phyloP scores from a whole-genome alignment of 1,284 basidiomycete species.

The Pisolithus thermaeus region DNA sequence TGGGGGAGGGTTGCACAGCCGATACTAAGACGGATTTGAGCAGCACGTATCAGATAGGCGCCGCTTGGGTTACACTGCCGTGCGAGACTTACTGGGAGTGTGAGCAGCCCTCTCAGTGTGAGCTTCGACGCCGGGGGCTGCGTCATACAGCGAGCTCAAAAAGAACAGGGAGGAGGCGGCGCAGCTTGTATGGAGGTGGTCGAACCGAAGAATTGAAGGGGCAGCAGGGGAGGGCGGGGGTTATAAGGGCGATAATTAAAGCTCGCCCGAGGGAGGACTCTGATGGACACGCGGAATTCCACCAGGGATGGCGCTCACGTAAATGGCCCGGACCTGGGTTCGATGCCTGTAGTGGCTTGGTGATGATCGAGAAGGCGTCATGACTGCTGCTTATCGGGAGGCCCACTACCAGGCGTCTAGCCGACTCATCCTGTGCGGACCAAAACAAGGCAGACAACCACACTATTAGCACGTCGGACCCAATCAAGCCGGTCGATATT shows the following conservation, averaged over 20 bases:
- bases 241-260: background rate
- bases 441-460: too few relatives aligned
- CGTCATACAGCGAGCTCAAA: conserved; percentile 13
- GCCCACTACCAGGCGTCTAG: too few relatives aligned
- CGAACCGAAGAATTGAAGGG: background rate
- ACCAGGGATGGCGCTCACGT: background rate
- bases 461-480: too few relatives aligned
- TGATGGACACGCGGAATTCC: background rate
- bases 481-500: too few relatives aligned
- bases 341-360: too few relatives aligned
- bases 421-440: too few relatives aligned
- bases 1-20: conserved; percentile 64
- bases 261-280: background rate
- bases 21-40: conserved; percentile 33
- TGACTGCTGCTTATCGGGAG: too few relatives aligned
- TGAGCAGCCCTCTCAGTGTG: conserved; percentile 38
- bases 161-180: background rate
- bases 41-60: background rate
- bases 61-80: background rate
- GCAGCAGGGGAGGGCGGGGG: background rate
- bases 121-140: conserved; percentile 45
- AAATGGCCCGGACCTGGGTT: background rate
- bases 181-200: background rate
- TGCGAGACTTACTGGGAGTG: conserved; percentile 35
- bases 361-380: too few relatives aligned